Conservation (phyloP, 352 stramenopile species). For the Pythium aphanidermatum region DNA sequence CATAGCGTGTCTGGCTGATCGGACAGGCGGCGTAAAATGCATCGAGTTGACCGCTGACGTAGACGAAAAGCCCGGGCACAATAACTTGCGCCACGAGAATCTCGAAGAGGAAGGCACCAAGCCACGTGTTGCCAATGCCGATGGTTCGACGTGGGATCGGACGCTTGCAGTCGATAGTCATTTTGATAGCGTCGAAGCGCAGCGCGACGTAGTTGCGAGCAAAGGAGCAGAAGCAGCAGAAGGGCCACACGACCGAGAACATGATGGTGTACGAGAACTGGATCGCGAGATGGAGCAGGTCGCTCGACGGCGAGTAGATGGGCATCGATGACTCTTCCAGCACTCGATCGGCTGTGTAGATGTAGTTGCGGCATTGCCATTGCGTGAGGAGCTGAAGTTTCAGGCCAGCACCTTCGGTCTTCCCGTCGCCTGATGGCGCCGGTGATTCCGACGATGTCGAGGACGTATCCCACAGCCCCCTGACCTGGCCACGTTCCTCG, state of each 20-base stretch:
- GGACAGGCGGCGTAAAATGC: conserved; percentile 35
- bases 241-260: conserved; percentile 63
- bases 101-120: conserved; percentile 50
- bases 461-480: conserved; percentile 24
- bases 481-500: conserved; percentile 26
- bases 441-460: not conserved
- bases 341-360: conserved; percentile 45
- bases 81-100: conserved; percentile 39
- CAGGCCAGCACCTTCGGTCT: conserved; percentile 15
- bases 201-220: conserved; percentile 42
- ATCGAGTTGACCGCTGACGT: conserved; percentile 56
- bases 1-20: conserved; percentile 34
- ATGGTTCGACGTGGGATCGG: conserved; percentile 41
- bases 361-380: conserved; percentile 54
- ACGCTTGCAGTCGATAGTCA: conserved; percentile 61
- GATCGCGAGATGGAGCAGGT: conserved; percentile 54
- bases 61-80: conserved; percentile 53
- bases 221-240: conserved; percentile 49
- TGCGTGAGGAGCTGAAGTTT: conserved; percentile 39
- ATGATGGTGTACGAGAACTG: conserved; percentile 69
- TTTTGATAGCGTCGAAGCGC: conserved; percentile 56
- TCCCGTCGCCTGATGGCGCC: not conserved
- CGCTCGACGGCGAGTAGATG: conserved; percentile 42
- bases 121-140: conserved; percentile 43
- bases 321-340: conserved; percentile 59